Evolutionary conservation across 2,329 filamentous ascomycete species (phyloP).

Genomic region (Pseudopithomyces chartarum): DNA sequence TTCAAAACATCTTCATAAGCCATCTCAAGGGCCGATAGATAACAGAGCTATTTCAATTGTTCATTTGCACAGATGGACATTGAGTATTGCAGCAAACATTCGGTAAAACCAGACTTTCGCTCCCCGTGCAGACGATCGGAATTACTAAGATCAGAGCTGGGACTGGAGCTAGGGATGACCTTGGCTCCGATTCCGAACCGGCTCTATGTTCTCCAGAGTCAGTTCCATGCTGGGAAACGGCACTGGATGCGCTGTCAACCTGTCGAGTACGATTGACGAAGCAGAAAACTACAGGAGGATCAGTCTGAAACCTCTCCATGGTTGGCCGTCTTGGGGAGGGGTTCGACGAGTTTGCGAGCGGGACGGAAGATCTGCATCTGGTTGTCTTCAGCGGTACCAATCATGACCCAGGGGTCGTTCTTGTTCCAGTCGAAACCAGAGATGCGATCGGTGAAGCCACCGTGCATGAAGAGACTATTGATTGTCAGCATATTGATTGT

Average conservation of each 20-base stretch:
- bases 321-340: conserved; percentile 39
- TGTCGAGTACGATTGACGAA: not conserved
- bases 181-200: not conserved
- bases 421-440: conserved; percentile 98
- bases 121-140: not conserved
- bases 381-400: conserved; percentile 95
- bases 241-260: not conserved
- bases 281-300: not conserved
- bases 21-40: not conserved
- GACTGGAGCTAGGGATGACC: not conserved
- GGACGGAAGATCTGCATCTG: conserved; percentile 80
- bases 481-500: conserved; percentile 16
- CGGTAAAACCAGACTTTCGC: not conserved
- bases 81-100: not conserved
- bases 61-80: not conserved
- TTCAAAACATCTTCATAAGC: not conserved
- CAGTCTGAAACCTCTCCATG: conserved; percentile 48
- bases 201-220: too few relatives aligned
- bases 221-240: too few relatives aligned
- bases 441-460: conserved; percentile 94
- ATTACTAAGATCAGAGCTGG: not conserved
- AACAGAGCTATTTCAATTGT: not conserved
- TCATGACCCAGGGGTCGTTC: conserved; percentile 95
- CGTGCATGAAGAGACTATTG: conserved; percentile 90
- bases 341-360: conserved; percentile 43